Evolutionary conservation across 2,329 filamentous ascomycete species (phyloP).

Genomic region (Xylariaceae sp.): DNA sequence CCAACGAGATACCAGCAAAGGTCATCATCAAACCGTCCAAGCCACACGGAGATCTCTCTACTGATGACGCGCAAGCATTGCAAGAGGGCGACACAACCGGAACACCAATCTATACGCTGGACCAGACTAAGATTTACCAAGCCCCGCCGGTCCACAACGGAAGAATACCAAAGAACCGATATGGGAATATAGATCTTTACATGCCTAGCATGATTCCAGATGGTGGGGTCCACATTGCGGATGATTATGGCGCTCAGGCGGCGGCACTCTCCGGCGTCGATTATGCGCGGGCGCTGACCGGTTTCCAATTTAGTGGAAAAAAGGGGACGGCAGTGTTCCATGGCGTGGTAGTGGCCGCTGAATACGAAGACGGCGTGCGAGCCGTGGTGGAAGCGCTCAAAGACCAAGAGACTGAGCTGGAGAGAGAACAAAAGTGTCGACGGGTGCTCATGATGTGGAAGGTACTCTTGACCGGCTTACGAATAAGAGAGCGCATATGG

Average conservation of each 20-base stretch:
- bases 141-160: slow-evolving; percentile 72
- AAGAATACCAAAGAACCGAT: slow-evolving; percentile 80
- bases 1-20: slow-evolving; percentile 77
- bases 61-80: slow-evolving; percentile 35
- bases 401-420: slow-evolving; percentile 58
- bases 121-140: slow-evolving; percentile 67
- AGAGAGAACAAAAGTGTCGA: slow-evolving; percentile 57
- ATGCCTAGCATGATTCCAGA: slow-evolving; percentile 84
- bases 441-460: slow-evolving; percentile 65
- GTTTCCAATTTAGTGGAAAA: slow-evolving; percentile 81
- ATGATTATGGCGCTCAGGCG: slow-evolving; percentile 59
- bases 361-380: slow-evolving; percentile 66
- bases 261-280: slow-evolving; percentile 74
- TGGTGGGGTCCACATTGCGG: slow-evolving; percentile 68
- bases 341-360: slow-evolving; percentile 69
- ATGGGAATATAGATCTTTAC: slow-evolving; percentile 90
- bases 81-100: slow-evolving; percentile 41
- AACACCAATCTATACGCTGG: slow-evolving; percentile 54
- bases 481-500: slow-evolving; percentile 70
- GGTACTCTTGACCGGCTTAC: slow-evolving; percentile 69
- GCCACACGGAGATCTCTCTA: slow-evolving; percentile 34
- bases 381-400: slow-evolving; percentile 64
- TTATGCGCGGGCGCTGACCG: slow-evolving; percentile 83
- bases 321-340: slow-evolving; percentile 78
- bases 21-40: slow-evolving; percentile 52